Base-by-base conservation (phyloP, 129 eudicot genomes). In the Helianthus tuberosus region DNA sequence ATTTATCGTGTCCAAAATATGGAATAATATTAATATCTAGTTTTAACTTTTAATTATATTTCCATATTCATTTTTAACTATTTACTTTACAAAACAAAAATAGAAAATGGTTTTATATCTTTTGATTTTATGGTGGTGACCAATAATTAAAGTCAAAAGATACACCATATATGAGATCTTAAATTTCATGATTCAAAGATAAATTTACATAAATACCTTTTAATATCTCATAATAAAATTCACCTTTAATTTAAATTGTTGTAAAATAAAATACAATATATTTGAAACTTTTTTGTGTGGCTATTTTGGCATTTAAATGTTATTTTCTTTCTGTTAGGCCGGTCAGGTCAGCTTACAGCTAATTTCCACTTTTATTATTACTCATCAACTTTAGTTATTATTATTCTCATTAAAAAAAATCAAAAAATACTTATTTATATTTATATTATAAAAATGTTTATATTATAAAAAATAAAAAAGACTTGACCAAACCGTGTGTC, bases 401-500 rank as follows among this genome's bases (percentile, higher is more conserved):
- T 41, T 32, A 4, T 75, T 25, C n/a, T 20, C 25, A n/a, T 51
- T 49, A 11, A 43, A 25, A 5, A 8, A 11, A 5, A 16, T 8
- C 3, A 14, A 43, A 50, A 5, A 41, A 23, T 13, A 25, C 29
- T 5, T 20, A 17, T n/a, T 63, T 15, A 23, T 63, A 39, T 1
- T 0, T 17, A 39, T 14, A 25, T 14, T 48, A 11, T n/a, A 32
- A 52, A 64, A 38, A 23, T 17, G 32, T n/a, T 2, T 36, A 23
- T 41, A 29, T 2, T 36, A 23, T 41, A n/a, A 75, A 75, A 54
- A 13, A 57, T 14, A 9, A 36, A 6, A 11, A 51, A 7, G 16
- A 64, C 57, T 71, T 78, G 68, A 72, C 74, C 46, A 86, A 86
- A 83, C 77, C 86, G 73, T 77, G 86, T 80, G 86, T 80, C 78